These are phyloP conservation scores for Aspergillus hiratsukae DNA, from an alignment of 2,329 filamentous ascomycete species.

Conservation along the genomic window DNA sequence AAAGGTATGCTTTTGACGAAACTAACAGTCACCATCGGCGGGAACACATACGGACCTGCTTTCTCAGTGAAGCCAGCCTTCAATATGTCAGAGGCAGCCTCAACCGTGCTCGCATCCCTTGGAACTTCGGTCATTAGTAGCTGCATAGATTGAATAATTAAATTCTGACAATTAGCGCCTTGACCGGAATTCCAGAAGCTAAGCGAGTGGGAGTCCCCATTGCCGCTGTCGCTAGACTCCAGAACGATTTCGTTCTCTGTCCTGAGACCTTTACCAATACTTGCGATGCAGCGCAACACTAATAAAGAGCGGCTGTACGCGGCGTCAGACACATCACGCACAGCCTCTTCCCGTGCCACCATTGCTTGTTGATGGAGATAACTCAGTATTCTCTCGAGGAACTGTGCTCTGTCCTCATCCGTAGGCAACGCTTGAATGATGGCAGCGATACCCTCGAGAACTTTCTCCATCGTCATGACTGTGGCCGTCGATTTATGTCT, in stretches of 20 bases:
- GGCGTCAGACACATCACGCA: slow-evolving; percentile 28
- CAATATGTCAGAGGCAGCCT: slow-evolving; percentile 43
- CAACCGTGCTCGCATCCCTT: slow-evolving; percentile 39
- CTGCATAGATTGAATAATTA: slow-evolving; percentile 39
- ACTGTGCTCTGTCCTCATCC: slow-evolving; percentile 38
- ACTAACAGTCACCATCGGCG: slow-evolving; percentile 36
- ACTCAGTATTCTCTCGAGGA: slow-evolving; percentile 34
- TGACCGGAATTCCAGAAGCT: slow-evolving; percentile 37
- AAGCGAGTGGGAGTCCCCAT: slow-evolving; percentile 24
- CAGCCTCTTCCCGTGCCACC: slow-evolving; percentile 28
- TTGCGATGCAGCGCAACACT: slow-evolving; percentile 38
- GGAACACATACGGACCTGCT: slow-evolving; percentile 42
- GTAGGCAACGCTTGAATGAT: slow-evolving; percentile 39
- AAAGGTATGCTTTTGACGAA: slow-evolving; percentile 40
- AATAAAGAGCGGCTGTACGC: slow-evolving; percentile 31
- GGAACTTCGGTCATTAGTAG: slow-evolving; percentile 38
- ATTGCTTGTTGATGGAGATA: slow-evolving; percentile 35
- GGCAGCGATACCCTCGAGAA: slow-evolving; percentile 42
- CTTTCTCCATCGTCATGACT: slow-evolving; percentile 36
- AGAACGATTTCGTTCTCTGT: slow-evolving; percentile 34
- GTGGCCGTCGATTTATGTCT: slow-evolving; percentile 34
- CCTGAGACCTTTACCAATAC: slow-evolving; percentile 38
- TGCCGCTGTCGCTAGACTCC: slow-evolving; percentile 25
- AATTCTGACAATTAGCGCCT: slow-evolving; percentile 27
- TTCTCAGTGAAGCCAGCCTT: slow-evolving; percentile 44